These are phyloP conservation scores for Candida loeiensis DNA, from an alignment of 805 yeast species.

Conservation along the genomic window DNA sequence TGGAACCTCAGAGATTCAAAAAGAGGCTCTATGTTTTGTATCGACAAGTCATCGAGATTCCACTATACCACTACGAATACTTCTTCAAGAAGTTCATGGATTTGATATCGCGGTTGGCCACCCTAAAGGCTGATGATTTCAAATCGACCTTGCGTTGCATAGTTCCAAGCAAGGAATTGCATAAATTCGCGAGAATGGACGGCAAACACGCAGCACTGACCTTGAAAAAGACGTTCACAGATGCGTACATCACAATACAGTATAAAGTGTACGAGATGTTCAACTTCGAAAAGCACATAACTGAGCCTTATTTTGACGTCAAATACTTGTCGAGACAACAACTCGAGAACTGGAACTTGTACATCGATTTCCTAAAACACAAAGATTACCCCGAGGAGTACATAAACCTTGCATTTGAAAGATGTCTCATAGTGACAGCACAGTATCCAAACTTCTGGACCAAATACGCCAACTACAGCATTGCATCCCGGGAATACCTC, in stretches of 20 bases:
- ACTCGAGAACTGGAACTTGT: constrained; percentile 55
- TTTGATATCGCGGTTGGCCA: constrained; percentile 26
- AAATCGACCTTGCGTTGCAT: constrained; percentile 13
- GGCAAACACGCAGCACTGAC: constrained; percentile 30
- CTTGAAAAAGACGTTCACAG: constrained; percentile 47
- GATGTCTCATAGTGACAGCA: constrained; percentile 47
- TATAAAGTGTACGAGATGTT: constrained; percentile 48
- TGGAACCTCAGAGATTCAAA: constrained; percentile 18
- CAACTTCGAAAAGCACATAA: constrained; percentile 40
- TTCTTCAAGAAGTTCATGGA: constrained; percentile 40
- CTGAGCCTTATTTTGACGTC: constrained; percentile 36
- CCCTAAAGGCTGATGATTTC: not conserved
- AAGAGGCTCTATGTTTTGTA: constrained; percentile 41
- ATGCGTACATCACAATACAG: constrained; percentile 54
- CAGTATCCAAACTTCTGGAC: constrained; percentile 49
- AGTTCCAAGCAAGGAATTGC: constrained; percentile 19
- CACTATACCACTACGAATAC: constrained; percentile 50
- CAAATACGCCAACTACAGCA: constrained; percentile 44
- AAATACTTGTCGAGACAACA: constrained; percentile 40
- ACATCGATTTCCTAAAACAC: constrained; percentile 52
- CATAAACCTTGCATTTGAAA: constrained; percentile 38
- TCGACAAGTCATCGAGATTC: constrained; percentile 51
- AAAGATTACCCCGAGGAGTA: constrained; percentile 21
- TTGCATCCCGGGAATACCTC: constrained; percentile 21
- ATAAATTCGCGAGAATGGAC: constrained; percentile 12